Conservation (phyloP, 345 rosid species). For the Gossypium sturtianum region DNA sequence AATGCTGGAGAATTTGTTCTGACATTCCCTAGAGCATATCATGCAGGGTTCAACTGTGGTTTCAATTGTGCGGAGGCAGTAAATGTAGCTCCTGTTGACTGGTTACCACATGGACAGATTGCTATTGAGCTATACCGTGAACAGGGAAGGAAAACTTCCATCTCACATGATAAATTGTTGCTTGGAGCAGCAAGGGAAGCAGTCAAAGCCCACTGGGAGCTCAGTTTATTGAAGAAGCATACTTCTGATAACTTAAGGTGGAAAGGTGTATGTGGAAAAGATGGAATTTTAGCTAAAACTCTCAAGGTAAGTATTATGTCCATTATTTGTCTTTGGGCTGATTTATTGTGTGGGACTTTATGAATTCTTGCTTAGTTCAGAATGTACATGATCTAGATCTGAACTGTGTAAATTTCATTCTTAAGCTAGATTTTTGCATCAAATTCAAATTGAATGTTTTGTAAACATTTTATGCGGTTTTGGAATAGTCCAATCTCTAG, state of each 20-base stretch:
- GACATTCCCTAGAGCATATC: constrained; percentile 98
- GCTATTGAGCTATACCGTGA: constrained; percentile 83
- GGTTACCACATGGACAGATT: constrained; percentile 96
- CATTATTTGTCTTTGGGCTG: constrained; percentile 10
- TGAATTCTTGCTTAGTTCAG: constrained; percentile 1
- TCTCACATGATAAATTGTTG: constrained; percentile 91
- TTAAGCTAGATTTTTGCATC: background rate
- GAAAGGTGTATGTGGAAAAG: constrained; percentile 79
- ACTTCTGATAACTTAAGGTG: constrained; percentile 72
- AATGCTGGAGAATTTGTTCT: constrained; percentile 90
- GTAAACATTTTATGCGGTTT: background rate
- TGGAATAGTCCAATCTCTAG: constrained; percentile 3
- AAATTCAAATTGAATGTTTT: background rate
- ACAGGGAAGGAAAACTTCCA: constrained; percentile 91
- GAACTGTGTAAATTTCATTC: background rate
- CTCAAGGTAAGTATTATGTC: constrained; percentile 56
- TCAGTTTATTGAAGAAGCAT: constrained; percentile 73
- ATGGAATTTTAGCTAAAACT: constrained; percentile 76
- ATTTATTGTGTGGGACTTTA: background rate
- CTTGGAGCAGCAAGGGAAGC: constrained; percentile 99
- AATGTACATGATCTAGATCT: background rate
- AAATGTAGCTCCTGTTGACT: constrained; percentile 97
- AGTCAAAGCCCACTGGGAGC: constrained; percentile 95
- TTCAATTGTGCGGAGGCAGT: constrained; percentile 99
- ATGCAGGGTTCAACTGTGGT: constrained; percentile 93